Evolutionary conservation across 495 filamentous ascomycete genomes (phyloP).

Genomic region (Ascodesmis nigricans): DNA sequence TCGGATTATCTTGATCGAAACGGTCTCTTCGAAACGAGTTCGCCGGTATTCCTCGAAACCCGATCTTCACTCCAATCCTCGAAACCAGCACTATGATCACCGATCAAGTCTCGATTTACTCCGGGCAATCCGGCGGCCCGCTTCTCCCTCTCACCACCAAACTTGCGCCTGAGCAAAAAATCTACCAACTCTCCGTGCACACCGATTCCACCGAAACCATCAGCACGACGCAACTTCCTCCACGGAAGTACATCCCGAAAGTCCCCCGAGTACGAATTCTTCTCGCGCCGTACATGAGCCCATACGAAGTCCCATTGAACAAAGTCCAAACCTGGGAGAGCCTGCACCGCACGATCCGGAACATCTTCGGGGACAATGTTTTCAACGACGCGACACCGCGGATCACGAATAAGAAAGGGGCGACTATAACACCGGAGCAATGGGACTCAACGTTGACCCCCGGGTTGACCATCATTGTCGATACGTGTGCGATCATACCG

Average conservation of each 20-base stretch:
- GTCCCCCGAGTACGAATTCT: constrained; percentile 17
- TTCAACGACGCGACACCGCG: constrained; percentile 8
- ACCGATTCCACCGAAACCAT: constrained; percentile 1
- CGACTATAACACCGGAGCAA: constrained; percentile 8
- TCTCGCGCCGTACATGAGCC: constrained; percentile 17
- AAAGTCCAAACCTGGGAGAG: constrained; percentile 19
- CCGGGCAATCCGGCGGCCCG: too few relatives aligned
- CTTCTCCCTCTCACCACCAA: too few relatives aligned
- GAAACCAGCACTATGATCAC: too few relatives aligned
- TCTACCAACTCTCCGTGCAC: background rate
- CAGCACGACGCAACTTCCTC: background rate
- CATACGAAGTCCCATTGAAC: constrained; percentile 17
- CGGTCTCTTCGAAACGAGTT: too few relatives aligned
- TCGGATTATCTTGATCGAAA: too few relatives aligned
- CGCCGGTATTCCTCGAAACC: too few relatives aligned
- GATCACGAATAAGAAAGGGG: constrained; percentile 15
- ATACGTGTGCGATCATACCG: constrained; percentile 12
- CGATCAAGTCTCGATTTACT: too few relatives aligned
- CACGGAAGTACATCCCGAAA: background rate
- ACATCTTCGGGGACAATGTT: constrained; percentile 10
- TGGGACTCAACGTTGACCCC: constrained; percentile 14
- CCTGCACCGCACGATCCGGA: constrained; percentile 9
- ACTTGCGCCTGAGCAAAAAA: background rate
- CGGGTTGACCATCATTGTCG: constrained; percentile 17
- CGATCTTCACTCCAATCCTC: too few relatives aligned